Base-by-base conservation (phyloP, 441 rosid genomes). In the Arabidopsis lyrata region DNA sequence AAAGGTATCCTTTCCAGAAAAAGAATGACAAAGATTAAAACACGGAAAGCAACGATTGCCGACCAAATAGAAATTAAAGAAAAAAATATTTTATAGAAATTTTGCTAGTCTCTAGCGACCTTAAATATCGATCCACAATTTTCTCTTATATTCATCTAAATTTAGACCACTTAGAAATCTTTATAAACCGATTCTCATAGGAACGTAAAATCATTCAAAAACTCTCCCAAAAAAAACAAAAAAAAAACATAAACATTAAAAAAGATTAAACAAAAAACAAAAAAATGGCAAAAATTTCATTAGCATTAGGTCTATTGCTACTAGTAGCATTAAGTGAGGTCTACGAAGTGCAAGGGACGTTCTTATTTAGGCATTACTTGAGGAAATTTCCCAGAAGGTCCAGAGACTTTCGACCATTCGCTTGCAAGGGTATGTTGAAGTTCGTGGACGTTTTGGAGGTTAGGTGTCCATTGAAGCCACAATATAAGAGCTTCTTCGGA, bases 291-390 rank as follows among this genome's bases (percentile, higher is more conserved):
- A 75, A 39, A 68, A 12, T 29, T 24, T 52, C 74, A 27, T 22
- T 70, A 44, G 68, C 42, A 4, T 16, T 68, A 45, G 63, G 78
- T 54, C 34, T 75, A 11, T 14, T 61, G 63, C 62, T 75, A 42
- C 48, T 75, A 60, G 35, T 75, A 45, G 31, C 64, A 61, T 9
- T 54, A 52, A 68, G 64, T 68, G 49, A 29, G 57, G 53, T 75
- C 27, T 75, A 60, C 29, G 63, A 75, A 61, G 74, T 68, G n/a
- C 68, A 68, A 68, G 78, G 78, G 10, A 60, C 78, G 3, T 75
- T 75, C 34, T 41, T 75, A 42, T 36, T 75, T 18, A 44, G 42
- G 27, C 78, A 68, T 29, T 75, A 22, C 52, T 7, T 75, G 3
- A 61, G 63, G 20, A 75, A 68, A 35, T 3, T 68, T 34, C 74